Evolutionary conservation across 192 early-diverging fungal genomes (phyloP).

Genomic region (Chytriomyces sp.): DNA sequence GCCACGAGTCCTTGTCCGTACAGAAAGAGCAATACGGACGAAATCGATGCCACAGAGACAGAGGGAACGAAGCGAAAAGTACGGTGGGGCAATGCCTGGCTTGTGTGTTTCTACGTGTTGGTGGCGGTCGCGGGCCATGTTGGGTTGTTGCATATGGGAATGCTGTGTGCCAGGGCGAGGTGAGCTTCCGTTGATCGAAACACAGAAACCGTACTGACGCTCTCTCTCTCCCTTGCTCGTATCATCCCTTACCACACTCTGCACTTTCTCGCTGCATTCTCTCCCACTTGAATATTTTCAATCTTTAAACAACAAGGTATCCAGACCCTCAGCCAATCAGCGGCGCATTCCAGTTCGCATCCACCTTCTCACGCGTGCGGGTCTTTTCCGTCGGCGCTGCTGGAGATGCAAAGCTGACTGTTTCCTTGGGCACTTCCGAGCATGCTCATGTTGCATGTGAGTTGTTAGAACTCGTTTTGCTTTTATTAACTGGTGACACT

Average conservation of each 20-base stretch:
- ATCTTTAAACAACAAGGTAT: not conserved
- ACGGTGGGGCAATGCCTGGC: too few relatives aligned
- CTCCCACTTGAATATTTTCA: not conserved
- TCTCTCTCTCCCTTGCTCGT: not conserved
- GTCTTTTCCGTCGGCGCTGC: not conserved
- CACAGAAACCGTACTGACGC: not conserved
- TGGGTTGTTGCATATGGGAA: not conserved
- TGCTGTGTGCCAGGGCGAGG: not conserved
- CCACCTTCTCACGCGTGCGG: not conserved
- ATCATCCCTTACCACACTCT: not conserved
- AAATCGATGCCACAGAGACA: too few relatives aligned
- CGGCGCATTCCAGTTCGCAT: not conserved
- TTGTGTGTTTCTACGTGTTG: not conserved
- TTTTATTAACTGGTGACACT: too few relatives aligned
- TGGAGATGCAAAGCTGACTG: not conserved
- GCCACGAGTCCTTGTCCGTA: too few relatives aligned
- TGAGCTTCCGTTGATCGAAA: not conserved
- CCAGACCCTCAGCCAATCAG: conserved; percentile 5
- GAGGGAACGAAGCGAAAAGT: too few relatives aligned
- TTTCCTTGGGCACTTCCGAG: not conserved
- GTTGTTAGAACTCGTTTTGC: too few relatives aligned
- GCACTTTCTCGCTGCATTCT: not conserved
- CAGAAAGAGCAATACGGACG: too few relatives aligned
- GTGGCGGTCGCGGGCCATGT: not conserved
- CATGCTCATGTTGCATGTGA: not conserved